Base-by-base conservation (phyloP, 2,329 filamentous ascomycete species). In the Zymoseptoria passerinii region DNA sequence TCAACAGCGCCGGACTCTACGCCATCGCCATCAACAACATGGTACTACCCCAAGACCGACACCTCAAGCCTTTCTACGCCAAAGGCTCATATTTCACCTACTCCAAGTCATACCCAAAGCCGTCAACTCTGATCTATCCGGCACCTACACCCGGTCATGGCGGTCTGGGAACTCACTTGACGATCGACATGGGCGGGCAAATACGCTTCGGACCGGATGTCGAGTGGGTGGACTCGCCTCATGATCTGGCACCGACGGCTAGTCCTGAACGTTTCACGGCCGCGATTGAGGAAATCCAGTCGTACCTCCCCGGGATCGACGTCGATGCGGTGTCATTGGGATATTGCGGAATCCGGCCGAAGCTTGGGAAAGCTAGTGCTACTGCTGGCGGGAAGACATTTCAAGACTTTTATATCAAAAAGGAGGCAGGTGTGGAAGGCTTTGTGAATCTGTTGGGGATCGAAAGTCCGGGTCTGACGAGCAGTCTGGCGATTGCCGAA, bases 51-150 rank as follows among this genome's bases (percentile, higher is more conserved):
- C 29, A 66, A 0, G 72, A 76, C 0, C 74, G 81, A 4, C 84
- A 84, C 54, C 76, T 77, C 48, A 81, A 74, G 23, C 81, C 90
- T 4, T 89, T 83, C 77, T 97, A 88, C 75, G 92, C 92, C 59
- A 99, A 99, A 77, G 94, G 94, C 0, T 92, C 90, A 61, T 99
- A 99, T 77, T 97, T 95, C 76, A 88, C 87, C 28, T 97, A 96
- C 76, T 75, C 81, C 0, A 77, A 83, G 1, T 83, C 85, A 0
- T 69, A 70, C 0, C 92, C 90, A 0, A 79, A 76, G 48, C 84
- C 92, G 9, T 78, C 75, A 1, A 89, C 88, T 0, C 83, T 99
- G 20, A 80, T 99, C 54, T 99, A 97, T 70, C 94, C 94, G 0
- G 91, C 88, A 0, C 91, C 92, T 0, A 79, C 88, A 8, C 88